A percentile compares a stretch with the other conserved stretches of the same genome.
Evolutionary conservation across 805 yeast genomes (phyloP).

Genomic region (Wickerhamomyces queroliae): DNA sequence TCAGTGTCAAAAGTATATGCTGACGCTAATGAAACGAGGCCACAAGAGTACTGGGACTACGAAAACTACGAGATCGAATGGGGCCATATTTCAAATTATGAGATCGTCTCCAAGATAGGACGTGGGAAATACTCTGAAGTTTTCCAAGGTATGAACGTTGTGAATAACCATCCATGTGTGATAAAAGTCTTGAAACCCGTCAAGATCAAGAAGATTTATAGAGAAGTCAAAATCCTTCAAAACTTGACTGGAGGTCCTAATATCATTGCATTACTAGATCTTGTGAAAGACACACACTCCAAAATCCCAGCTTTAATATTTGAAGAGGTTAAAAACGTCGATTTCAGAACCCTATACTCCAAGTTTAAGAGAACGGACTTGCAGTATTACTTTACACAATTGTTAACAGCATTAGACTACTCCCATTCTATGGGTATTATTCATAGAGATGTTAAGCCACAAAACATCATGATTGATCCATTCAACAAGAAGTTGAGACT

Average conservation of each 20-base stretch:
- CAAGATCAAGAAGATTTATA: constrained; percentile 81
- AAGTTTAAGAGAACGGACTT: constrained; percentile 70
- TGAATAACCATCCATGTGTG: constrained; percentile 61
- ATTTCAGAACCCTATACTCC: constrained; percentile 77
- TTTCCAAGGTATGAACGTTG: constrained; percentile 73
- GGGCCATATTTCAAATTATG: constrained; percentile 60
- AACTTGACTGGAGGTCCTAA: constrained; percentile 84
- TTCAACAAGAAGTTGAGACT: constrained; percentile 60
- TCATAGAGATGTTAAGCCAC: constrained; percentile 95
- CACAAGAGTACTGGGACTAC: constrained; percentile 81
- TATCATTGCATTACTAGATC: constrained; percentile 69
- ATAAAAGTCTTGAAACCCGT: constrained; percentile 91
- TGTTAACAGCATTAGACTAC: constrained; percentile 79
- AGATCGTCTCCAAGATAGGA: constrained; percentile 79
- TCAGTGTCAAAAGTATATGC: constrained; percentile 64
- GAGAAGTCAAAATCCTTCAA: constrained; percentile 84
- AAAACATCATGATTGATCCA: constrained; percentile 93
- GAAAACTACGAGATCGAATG: constrained; percentile 60
- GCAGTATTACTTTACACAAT: constrained; percentile 75
- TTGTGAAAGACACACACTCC: constrained; percentile 73
- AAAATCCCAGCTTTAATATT: constrained; percentile 85
- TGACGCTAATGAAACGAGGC: constrained; percentile 62
- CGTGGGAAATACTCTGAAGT: constrained; percentile 96
- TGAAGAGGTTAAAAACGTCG: constrained; percentile 78
- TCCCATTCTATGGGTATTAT: constrained; percentile 94